Evolutionary conservation across 345 rosid genomes (phyloP), one percentile per base, ranked within the genome.

Genomic region (Eucalyptus erythrocorys): DNA sequence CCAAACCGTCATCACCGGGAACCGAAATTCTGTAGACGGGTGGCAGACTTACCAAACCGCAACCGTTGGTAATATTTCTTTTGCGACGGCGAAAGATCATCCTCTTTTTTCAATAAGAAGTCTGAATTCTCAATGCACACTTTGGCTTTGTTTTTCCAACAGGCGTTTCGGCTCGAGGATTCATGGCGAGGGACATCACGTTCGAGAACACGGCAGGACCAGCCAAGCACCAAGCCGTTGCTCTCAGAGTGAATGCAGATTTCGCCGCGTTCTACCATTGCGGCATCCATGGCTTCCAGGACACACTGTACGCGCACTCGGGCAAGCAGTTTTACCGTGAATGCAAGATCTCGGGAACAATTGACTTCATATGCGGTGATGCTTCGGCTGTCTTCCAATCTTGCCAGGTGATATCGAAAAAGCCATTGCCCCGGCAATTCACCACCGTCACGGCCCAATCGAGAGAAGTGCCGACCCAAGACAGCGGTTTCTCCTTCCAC

Each of bases 11-110:
- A 91, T 96, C 48, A 91, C 94, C 42, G 97, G 97, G 2, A 92
- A 86, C 59, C 89, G 97, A 88, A 95, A 95, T 87, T 92, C 90
- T 0, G 94, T 17, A 27, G 97, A 94, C 90, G 97, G 96, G 34
- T 94, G 97, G 96, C 96, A 96, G 86, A 95, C 98, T 90, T 95
- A 92, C 93, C 90, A 97, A 92, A 95, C 98, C 87, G 99, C 99
- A 43, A 95, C 96, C 86, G 91, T 96, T 59, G 99, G 99, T 96
- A 93, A 82, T 64, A 16, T 64, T 68, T 50, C 37, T 13, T 34
- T 43, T 48, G 42, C n/a, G 57, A 49, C 47, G 19, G 12, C 15
- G 87, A 37, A 45, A 30, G 32, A 49, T 49, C n/a, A 53, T 50
- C 64, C 2, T 32, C 47, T 86, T 51, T 42, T 32, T 19, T 34